A percentile compares a stretch with the other conserved stretches of the same genome.
phyloP scores from a whole-genome alignment of 1,284 basidiomycete genomes.

The Gomphus sp. region DNA sequence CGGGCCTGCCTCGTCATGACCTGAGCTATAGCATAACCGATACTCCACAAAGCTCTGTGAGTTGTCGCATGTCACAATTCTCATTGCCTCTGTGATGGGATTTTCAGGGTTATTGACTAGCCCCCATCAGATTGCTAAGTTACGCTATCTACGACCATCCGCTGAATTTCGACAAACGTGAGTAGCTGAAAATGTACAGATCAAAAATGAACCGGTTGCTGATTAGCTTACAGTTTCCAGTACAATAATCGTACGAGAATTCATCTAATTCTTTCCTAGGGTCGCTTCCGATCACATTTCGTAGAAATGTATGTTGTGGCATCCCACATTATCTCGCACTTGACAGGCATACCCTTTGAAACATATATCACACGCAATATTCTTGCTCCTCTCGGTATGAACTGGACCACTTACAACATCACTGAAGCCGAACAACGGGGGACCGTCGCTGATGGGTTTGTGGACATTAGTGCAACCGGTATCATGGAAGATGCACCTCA shows the following conservation, averaged over 20 bases:
- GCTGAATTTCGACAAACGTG: conserved; percentile 6
- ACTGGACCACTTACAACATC: conserved; percentile 32
- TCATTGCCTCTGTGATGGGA: background rate
- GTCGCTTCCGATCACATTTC: background rate
- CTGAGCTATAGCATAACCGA: conserved; percentile 2
- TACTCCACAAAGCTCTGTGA: background rate
- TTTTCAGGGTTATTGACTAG: background rate
- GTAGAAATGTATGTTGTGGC: conserved; percentile 4
- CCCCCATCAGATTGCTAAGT: background rate
- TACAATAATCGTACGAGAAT: conserved; percentile 6
- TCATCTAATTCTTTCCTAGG: background rate
- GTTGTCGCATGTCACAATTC: background rate
- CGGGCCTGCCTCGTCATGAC: conserved; percentile 25
- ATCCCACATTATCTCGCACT: background rate
- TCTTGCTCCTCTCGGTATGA: conserved; percentile 35
- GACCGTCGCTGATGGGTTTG: conserved; percentile 28
- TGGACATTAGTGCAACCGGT: conserved; percentile 16
- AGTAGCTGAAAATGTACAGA: background rate
- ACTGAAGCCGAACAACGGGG: conserved; percentile 26
- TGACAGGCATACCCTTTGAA: conserved; percentile 25
- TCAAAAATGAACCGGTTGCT: background rate
- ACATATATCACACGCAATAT: conserved; percentile 32
- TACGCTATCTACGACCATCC: conserved; percentile 4
- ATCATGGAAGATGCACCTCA: conserved; percentile 18
- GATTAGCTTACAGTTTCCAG: background rate